Evolutionary conservation across 202 grass and related monocot genomes (phyloP), one percentile per base, ranked within the genome.

Genomic region (Saccharum hybrid): DNA sequence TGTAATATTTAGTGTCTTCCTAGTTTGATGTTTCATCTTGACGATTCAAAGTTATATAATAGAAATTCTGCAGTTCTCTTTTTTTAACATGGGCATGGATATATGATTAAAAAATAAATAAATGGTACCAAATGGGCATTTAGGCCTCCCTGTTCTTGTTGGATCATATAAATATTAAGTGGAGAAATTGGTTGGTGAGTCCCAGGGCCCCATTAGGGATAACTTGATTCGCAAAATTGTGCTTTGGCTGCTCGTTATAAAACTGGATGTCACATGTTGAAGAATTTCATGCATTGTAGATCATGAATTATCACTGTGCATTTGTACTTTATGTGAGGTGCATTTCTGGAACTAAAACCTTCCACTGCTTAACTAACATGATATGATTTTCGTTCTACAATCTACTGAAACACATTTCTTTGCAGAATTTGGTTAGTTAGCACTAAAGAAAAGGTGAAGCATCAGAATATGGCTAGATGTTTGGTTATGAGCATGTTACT

Each of bases 11-110:
- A n/a, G n/a, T n/a, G n/a, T n/a, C n/a, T n/a, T 89, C 37, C 38
- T 68, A 67, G 48, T 82, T 81, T 59, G 14, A 81, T 65, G 3
- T 30, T 34, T 46, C 33, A 81, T 63, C 34, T 37, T 81, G 31
- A 74, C 7, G 43, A 10, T 88, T 18, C 30, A 45, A 72, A 68
- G 6, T 63, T 75, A 54, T 76, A 63, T 0, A 76, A 70, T 15
- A 86, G 14, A 26, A 63, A 11, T 36, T 82, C 30, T 49, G 16
- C 72, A 73, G 54, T 4, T 26, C 36, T 61, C 43, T 45, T 22
- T 83, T 36, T 72, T 80, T 63, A 36, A 77, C 2, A 6, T 64
- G 14, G 22, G 1, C 65, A 83, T 63, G 19, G 2, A 8, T 43
- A 66, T 72, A 54, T 66, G 43, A 72, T 45, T 83, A 42, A 28